Conservation (phyloP, 2,329 filamentous ascomycete species). For the Harringtonia aguacate region DNA sequence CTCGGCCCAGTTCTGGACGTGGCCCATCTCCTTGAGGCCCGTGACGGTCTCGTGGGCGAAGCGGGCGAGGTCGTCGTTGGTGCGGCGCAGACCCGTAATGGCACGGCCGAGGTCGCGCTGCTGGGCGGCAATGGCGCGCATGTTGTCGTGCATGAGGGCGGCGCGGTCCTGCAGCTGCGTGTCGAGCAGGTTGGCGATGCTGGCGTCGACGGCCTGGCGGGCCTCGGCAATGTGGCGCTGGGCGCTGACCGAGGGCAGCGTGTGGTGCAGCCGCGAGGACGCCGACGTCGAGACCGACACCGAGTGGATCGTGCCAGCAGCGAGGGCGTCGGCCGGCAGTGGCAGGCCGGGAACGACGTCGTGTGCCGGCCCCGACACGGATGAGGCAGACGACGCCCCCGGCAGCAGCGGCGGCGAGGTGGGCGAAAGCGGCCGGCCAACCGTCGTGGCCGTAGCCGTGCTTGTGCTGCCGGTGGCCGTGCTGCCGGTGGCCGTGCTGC, state of each 20-base stretch:
- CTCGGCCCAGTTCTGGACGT: constrained; percentile 83
- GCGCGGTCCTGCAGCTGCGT: constrained; percentile 58
- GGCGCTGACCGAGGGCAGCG: constrained; percentile 29
- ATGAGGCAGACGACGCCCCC: background rate
- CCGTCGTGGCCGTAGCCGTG: background rate
- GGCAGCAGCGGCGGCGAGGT: background rate
- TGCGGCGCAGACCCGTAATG: constrained; percentile 47
- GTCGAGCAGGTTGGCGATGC: constrained; percentile 61
- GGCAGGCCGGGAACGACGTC: background rate
- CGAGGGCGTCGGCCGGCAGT: background rate
- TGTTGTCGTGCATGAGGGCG: constrained; percentile 57
- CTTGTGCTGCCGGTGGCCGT: background rate
- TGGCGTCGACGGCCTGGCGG: constrained; percentile 47
- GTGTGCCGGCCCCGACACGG: background rate
- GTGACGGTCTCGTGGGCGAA: constrained; percentile 52
- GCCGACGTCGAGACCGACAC: background rate
- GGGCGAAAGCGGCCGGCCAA: background rate
- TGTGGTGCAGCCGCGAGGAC: constrained; percentile 17
- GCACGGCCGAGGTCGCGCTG: constrained; percentile 53
- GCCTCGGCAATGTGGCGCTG: constrained; percentile 43
- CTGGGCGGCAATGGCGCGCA: constrained; percentile 53
- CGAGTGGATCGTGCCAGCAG: background rate
- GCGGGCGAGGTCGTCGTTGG: constrained; percentile 55
- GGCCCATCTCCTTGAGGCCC: constrained; percentile 65
- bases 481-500: background rate